phyloP scores from a whole-genome alignment of 768 basidiomycete genomes.

The Arthromyces matolae region DNA sequence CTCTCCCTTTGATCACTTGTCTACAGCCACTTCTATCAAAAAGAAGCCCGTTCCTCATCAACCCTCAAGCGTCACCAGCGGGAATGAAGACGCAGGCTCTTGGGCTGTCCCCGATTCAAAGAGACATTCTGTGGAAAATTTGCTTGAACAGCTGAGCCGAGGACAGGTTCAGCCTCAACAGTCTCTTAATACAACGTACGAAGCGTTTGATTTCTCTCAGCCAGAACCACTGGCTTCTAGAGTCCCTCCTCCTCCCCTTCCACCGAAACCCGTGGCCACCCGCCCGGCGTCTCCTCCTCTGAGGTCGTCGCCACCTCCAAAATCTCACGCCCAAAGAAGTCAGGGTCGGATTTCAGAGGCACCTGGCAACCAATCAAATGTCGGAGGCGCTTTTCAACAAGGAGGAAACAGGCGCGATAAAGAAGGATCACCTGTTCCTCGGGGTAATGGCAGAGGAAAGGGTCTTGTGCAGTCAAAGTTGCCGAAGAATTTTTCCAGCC shows the following conservation, averaged over 20 bases:
- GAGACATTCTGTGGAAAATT: slow-evolving; percentile 79
- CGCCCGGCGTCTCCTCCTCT: slow-evolving; percentile 60
- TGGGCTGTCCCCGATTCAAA: slow-evolving; percentile 65
- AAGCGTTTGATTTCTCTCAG: slow-evolving; percentile 47
- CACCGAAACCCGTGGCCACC: slow-evolving; percentile 49
- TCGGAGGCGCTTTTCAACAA: slow-evolving; percentile 15
- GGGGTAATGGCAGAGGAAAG: slow-evolving; percentile 37
- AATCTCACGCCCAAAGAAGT: slow-evolving; percentile 46
- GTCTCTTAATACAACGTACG: slow-evolving; percentile 40
- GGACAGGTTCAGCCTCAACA: slow-evolving; percentile 34
- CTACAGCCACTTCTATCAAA: slow-evolving; percentile 48
- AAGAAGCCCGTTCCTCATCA: slow-evolving; percentile 66
- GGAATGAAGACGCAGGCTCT: slow-evolving; percentile 52
- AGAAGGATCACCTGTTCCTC: slow-evolving; percentile 66
- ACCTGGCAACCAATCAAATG: slow-evolving; percentile 41
- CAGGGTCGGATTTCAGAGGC: slow-evolving; percentile 51
- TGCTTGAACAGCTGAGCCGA: slow-evolving; percentile 69
- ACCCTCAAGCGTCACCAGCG: slow-evolving; percentile 36
- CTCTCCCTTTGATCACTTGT: slow-evolving; percentile 80
- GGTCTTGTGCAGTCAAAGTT: slow-evolving; percentile 40
- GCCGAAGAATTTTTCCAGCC: slow-evolving; percentile 50
- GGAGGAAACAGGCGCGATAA: slow-evolving; percentile 52
- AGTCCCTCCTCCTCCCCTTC: slow-evolving; percentile 60
- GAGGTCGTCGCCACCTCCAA: slow-evolving; percentile 61
- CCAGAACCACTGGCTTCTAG: slow-evolving; percentile 38